Evolutionary conservation across 345 rosid species (phyloP), one percentile per base, ranked within the genome.

Genomic region (Brassica nigra): DNA sequence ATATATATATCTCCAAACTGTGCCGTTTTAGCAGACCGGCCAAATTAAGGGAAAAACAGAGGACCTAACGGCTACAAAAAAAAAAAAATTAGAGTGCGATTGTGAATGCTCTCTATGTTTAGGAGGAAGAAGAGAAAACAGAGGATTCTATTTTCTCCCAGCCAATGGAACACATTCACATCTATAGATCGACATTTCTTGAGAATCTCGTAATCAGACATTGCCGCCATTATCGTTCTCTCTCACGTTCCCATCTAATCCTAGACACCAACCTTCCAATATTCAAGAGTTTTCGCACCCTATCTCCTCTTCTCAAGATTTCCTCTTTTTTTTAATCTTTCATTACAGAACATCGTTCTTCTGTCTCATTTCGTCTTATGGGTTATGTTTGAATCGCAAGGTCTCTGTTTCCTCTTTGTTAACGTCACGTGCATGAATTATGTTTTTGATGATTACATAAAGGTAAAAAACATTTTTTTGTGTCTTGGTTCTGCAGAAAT

Each of bases 201-300:
- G 64, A n/a, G 63, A 70, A 63, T 64, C 76, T 80, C 67, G 2
- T 70, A 20, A 76, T 39, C 47, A 23, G 30, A 78, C 29, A 67
- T 58, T 34, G 4, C 76, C 86, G 83, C 67, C 82, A 80, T 87
- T 85, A 1, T 71, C 85, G 84, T 80, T 81, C 75, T 69, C 81
- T 85, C 86, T 76, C 83, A 74, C 86, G 49, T 83, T 87, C 7
- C 29, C 28, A 74, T 83, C 87, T 67, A 82, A 84, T 72, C 70
- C 76, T 69, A 77, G 76, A 10, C 80, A 71, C 70, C 78, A 71
- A 31, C 33, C 72, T 55, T 15, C 18, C 57, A 52, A 52, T 52
- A 18, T 75, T 74, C 73, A 33, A 31, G 69, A 65, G 42, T 63
- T 81, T 63, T 69, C 39, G 39, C 68, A 29, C 0, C 49, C 29